These are phyloP conservation scores for Coffea humblotiana DNA, from an alignment of 305 asterid genomes.

Conservation along the genomic window DNA sequence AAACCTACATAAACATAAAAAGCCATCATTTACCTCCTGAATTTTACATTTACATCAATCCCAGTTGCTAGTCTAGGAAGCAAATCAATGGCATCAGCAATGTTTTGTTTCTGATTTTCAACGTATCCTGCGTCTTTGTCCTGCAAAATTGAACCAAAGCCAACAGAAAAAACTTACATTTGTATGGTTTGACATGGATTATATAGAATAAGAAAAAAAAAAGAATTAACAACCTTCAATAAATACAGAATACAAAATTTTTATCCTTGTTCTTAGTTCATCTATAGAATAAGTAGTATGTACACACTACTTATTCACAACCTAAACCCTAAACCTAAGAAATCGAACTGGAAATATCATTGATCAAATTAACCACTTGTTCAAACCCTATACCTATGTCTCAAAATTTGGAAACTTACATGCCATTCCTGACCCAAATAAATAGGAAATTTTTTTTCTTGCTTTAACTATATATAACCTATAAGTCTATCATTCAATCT, in stretches of 20 bases:
- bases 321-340: background rate
- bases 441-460: background rate
- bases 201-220: background rate
- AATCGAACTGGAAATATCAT: background rate
- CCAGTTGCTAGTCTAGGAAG: constrained; percentile 97
- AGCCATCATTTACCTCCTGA: constrained; percentile 54
- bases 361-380: background rate
- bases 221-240: background rate
- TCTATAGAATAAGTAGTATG: no score
- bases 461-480: background rate
- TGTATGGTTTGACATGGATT: background rate
- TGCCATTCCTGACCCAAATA: background rate
- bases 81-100: constrained; percentile 88
- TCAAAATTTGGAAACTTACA: background rate
- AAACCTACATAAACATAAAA: constrained; percentile 10
- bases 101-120: constrained; percentile 88
- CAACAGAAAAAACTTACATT: constrained; percentile 23
- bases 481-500: background rate
- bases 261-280: background rate
- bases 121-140: constrained; percentile 71
- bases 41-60: constrained; percentile 87
- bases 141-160: constrained; percentile 40
- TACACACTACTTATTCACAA: no score
- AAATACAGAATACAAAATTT: background rate
- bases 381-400: background rate